A percentile compares a stretch with the other conserved stretches of the same genome.
Conservation (phyloP, 495 filamentous ascomycete species). For the Rhypophila decipiens region DNA sequence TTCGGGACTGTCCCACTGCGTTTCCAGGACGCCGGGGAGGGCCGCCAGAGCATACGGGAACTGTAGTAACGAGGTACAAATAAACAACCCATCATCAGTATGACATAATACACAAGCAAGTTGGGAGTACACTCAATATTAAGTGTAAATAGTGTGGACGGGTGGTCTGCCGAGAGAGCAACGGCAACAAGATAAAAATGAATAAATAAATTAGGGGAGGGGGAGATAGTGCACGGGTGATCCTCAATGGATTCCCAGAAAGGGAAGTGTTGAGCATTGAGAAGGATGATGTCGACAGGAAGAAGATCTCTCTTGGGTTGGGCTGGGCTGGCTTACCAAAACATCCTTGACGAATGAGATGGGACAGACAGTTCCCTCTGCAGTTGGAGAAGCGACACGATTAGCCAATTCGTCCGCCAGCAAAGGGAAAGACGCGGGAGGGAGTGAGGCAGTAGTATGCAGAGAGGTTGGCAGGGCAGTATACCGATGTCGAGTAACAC, state of each 20-base stretch:
- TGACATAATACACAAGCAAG: background rate
- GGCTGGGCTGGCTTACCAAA: conserved; percentile 47
- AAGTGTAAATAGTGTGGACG: background rate
- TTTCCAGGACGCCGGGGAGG: conserved; percentile 49
- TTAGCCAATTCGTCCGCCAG: conserved; percentile 33
- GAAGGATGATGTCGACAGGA: background rate
- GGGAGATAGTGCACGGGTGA: conserved; percentile 6
- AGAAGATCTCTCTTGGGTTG: background rate
- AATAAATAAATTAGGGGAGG: conserved; percentile 1
- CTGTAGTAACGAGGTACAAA: conserved; percentile 28
- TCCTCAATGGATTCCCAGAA: background rate
- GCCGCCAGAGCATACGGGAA: conserved; percentile 63
- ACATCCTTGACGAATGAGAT: conserved; percentile 69
- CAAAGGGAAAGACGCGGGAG: background rate
- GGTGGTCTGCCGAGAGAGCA: background rate
- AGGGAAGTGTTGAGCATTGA: conserved; percentile 1
- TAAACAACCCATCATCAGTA: background rate
- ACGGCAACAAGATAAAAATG: background rate
- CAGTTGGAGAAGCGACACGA: conserved; percentile 13
- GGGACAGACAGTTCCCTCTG: conserved; percentile 65
- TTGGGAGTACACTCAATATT: background rate
- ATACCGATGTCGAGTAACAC: conserved; percentile 48
- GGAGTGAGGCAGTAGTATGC: background rate
- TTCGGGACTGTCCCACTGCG: conserved; percentile 51
- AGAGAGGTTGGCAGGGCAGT: background rate